Evolutionary conservation across 495 filamentous ascomycete species (phyloP).

Genomic region (Corynascus novoguineensis): DNA sequence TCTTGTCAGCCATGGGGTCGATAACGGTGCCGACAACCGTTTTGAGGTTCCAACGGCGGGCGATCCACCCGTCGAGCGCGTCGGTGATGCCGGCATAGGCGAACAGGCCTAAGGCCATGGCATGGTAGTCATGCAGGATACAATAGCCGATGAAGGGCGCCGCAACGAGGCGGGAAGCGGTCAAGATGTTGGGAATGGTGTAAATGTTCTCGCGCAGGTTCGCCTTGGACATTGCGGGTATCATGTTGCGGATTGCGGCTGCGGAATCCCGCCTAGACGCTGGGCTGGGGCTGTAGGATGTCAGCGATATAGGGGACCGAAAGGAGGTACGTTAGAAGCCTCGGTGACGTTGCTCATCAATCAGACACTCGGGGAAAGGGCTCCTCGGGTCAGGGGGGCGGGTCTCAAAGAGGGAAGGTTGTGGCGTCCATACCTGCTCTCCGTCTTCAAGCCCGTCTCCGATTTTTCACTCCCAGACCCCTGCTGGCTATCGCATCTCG

Average conservation of each 20-base stretch:
- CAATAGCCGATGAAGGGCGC: constrained; percentile 87
- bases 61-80: constrained; percentile 86
- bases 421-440: neutral
- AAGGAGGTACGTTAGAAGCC: neutral
- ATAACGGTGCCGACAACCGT: constrained; percentile 96
- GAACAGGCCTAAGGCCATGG: constrained; percentile 74
- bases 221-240: constrained; percentile 44
- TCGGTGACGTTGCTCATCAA: neutral
- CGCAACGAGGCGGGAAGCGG: constrained; percentile 75
- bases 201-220: constrained; percentile 81
- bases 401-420: neutral
- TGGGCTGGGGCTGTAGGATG: neutral
- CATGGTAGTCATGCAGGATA: constrained; percentile 74
- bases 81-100: constrained; percentile 90
- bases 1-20: constrained; percentile 95
- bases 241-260: constrained; percentile 30
- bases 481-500: neutral
- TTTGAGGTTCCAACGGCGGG: constrained; percentile 75
- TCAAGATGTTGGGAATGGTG: constrained; percentile 88
- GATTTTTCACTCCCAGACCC: neutral
- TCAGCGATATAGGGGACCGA: neutral
- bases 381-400: neutral
- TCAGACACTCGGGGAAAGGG: neutral
- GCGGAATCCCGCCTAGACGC: constrained; percentile 7
- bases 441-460: neutral